phyloP scores from a whole-genome alignment of 345 rosid species.

The Abelmoschus esculentus region DNA sequence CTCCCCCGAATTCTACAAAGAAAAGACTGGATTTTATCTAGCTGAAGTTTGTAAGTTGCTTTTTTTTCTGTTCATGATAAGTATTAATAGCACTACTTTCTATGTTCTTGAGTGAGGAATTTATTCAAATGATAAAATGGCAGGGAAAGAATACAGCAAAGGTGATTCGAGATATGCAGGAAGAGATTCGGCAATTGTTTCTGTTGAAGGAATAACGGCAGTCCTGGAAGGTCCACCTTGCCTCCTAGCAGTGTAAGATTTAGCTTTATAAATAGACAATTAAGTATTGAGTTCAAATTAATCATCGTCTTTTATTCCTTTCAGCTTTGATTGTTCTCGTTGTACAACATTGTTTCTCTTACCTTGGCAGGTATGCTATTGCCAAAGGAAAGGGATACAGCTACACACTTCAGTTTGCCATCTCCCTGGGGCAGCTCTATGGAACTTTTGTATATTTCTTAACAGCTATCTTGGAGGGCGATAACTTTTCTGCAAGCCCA shows the following conservation, averaged over 20 bases:
- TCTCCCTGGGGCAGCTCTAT: constrained; percentile 82
- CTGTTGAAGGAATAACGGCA: constrained; percentile 81
- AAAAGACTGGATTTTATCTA: constrained; percentile 59
- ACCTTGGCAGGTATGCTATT: constrained; percentile 50
- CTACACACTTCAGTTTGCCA: constrained; percentile 73
- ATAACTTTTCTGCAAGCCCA: constrained; percentile 56
- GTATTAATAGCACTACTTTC: background rate
- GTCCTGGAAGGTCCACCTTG: constrained; percentile 79
- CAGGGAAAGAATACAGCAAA: constrained; percentile 98
- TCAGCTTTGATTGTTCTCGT: background rate
- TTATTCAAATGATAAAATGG: constrained; percentile 1
- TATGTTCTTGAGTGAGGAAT: background rate
- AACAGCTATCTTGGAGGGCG: constrained; percentile 74
- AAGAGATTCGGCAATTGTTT: constrained; percentile 58
- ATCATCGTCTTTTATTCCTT: background rate
- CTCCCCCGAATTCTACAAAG: constrained; percentile 82
- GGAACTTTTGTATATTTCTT: constrained; percentile 75
- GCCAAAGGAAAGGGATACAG: constrained; percentile 54
- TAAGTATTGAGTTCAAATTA: constrained; percentile 30
- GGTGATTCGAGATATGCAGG: constrained; percentile 88
- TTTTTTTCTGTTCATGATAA: background rate
- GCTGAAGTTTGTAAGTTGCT: constrained; percentile 84
- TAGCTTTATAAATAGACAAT: constrained; percentile 57
- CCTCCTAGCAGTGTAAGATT: constrained; percentile 84
- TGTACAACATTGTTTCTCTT: constrained; percentile 1